Base-by-base conservation (phyloP, 2,329 filamentous ascomycete species). In the Rutstroemia sp. region DNA sequence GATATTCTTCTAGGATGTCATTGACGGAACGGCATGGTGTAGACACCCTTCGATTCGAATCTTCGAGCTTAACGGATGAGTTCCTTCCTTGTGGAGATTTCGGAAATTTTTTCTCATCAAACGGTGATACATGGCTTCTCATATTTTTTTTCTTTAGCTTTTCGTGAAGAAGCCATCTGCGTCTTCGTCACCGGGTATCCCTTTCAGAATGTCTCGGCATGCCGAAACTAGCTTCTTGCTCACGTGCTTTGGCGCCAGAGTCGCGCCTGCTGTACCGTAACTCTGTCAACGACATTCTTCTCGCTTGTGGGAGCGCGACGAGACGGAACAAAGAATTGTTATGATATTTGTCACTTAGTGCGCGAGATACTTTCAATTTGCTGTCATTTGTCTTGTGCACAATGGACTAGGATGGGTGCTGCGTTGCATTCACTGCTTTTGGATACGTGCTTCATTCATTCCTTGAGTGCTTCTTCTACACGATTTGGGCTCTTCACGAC, bases 231-330 rank as follows among this genome's bases (percentile, higher is more conserved):
- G 41, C 18, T 44, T 19, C 12, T 14, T 19, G 16, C 10, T 44
- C 56, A 58, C 56, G 56, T 58, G 52, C 50, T 45, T 34, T 41
- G 38, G 56, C 18, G 56, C 46, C 30, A 41, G 7, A 23, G 5
- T n/a, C 53, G 53, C 47, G 53, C 47, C 39, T 56, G 34, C 53
- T 51, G 37, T 50, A 50, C 53, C 30, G 46, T 55, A 50, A 55
- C 53, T 50, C 37, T 37, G 49, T 50, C 46, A 45, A 55, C 25
- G 41, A 42, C 45, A 55, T 16, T 50, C 42, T 25, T 25, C 23
- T 47, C 44, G 21, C 18, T 46, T 46, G 12, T 14, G 30, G 9
- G 30, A 34, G 30, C 10, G 30, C 30, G 30, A 34, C 30, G 30
- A 34, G 30, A 34, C 30, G 30, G 30, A 34, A 34, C 30, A 34